Evolutionary conservation across 1,284 basidiomycete species (phyloP), one percentile per base, ranked within the genome.

Genomic region (Termitomyces sp.): DNA sequence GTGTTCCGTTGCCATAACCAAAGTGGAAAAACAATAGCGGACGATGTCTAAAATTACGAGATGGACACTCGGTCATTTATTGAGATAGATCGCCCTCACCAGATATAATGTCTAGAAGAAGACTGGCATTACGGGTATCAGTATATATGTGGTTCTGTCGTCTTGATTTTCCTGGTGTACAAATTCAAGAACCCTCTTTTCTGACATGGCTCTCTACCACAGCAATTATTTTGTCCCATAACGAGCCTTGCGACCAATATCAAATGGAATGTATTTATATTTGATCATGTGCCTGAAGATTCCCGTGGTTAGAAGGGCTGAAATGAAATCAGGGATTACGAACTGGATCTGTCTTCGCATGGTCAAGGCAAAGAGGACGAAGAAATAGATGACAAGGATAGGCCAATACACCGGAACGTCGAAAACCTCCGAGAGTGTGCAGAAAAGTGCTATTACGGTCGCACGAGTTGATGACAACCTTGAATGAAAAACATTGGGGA

Each of bases 331-430:
- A 18, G 26, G 14, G 14, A 4, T 46, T 28, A 81, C 92, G 63
- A 66, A 95, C 93, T 90, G 91, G 64, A 96, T 93, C 73, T 95
- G 93, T 60, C 92, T 78, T 58, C 93, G 80, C 93, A 96, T 95
- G 13, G 93, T 95, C 60, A 96, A 74, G 19, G 87, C 81, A 66
- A 95, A 93, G 44, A 95, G 78, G 47, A 91, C 84, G 68, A 87
- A 84, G 76, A 94, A 93, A 75, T 97, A 97, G 62, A 97, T 77
- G 61, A 98, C 84, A 44, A 97, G 80, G 70, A 98, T 97, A 10
- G 94, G 94, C 93, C 96, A 98, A 72, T 97, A 98, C 19, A 99
- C 96, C 10, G 96, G 96, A 16, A 98, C 88, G 68, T 98, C 94
- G 62, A 96, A 96, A 35, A 82, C 68, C 44, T 86, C 80, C 26